Evolutionary conservation across 257 asterid species (phyloP), one percentile per base, ranked within the genome.

Genomic region (Solanum pennellii): DNA sequence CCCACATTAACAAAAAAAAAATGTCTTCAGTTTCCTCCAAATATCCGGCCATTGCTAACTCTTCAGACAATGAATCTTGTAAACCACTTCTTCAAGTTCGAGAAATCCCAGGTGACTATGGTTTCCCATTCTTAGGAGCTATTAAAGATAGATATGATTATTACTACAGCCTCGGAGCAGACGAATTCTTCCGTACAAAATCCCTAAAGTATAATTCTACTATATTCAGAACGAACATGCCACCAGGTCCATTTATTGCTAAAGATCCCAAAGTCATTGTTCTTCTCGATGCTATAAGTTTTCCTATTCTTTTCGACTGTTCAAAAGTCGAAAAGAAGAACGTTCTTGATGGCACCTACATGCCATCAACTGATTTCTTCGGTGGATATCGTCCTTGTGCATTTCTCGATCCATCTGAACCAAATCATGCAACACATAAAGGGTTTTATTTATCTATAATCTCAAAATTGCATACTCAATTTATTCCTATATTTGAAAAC

Each of bases 311-410:
- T 69, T 94, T 96, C 90, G 99, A 96, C 91, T 92, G 80, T 49
- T 93, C 99, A 66, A 93, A 88, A 29, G 93, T 96, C 25, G 98
- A 96, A 60, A 96, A 96, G 66, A 89, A 37, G 20, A 83, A 94
- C 86, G 94, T 96, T 12, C 96, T 96, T 4, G 98, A 96, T 87
- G 99, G 99, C 62, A 95, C 98, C 0, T 96, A 20, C 94, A 85
- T 96, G 90, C 99, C 99, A 7, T 91, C 98, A n/a, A 88, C 94
- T 13, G 44, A 89, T 23, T 92, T 89, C 91, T 92, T 91, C 18
- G 99, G 99, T 11, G 98, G 98, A 21, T 91, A 91, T 35, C 93
- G 99, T 5, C 80, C 94, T 25, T 94, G 97, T 82, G 98, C 99
- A 0, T 96, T 82, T 76, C 89, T 94, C 3, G 99, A 95, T 59